Evolutionary conservation across 164 flowering plant species (phyloP).

Genomic region (grape (Vitis vinifera)): DNA sequence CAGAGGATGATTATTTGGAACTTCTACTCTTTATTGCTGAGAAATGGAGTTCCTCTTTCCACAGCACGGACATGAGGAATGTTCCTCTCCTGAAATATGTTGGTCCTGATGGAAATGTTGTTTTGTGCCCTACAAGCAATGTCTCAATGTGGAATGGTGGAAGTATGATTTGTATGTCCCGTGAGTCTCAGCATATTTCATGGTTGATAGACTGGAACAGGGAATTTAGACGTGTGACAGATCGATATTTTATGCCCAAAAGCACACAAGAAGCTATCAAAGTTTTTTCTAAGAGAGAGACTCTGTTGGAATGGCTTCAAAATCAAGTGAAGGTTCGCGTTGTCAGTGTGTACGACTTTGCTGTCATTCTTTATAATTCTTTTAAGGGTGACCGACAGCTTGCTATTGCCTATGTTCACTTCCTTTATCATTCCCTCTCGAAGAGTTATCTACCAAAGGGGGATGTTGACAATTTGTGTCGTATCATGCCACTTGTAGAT

Average conservation of each 20-base stretch:
- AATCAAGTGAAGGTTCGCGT: slow-evolving; percentile 11
- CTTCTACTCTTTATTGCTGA: slow-evolving; percentile 33
- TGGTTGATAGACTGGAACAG: slow-evolving; percentile 58
- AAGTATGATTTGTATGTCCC: slow-evolving; percentile 15
- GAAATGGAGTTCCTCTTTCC: slow-evolving; percentile 33
- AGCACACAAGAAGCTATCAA: slow-evolving; percentile 30
- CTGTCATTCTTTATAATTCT: slow-evolving; percentile 10
- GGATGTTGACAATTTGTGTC: slow-evolving; percentile 29
- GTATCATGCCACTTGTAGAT: slow-evolving; percentile 44
- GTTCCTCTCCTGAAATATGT: slow-evolving; percentile 40
- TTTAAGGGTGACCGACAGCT: slow-evolving; percentile 17
- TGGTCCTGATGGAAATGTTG: slow-evolving; percentile 10
- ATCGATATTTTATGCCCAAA: slow-evolving; percentile 33
- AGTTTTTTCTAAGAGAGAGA: slow-evolving; percentile 10
- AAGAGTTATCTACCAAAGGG: slow-evolving; percentile 13
- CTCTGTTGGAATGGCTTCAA: slow-evolving; percentile 35
- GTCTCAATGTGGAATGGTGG: not conserved
- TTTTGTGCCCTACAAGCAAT: slow-evolving; percentile 20
- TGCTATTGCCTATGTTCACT: slow-evolving; percentile 38
- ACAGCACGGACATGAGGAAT: slow-evolving; percentile 15
- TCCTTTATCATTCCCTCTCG: slow-evolving; percentile 41
- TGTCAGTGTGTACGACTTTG: slow-evolving; percentile 30
- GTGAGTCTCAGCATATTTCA: slow-evolving; percentile 3
- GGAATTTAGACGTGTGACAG: slow-evolving; percentile 27
- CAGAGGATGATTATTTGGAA: slow-evolving; percentile 32